Evolutionary conservation across 2,329 filamentous ascomycete genomes (phyloP).

Genomic region (Penicillium sp.): DNA sequence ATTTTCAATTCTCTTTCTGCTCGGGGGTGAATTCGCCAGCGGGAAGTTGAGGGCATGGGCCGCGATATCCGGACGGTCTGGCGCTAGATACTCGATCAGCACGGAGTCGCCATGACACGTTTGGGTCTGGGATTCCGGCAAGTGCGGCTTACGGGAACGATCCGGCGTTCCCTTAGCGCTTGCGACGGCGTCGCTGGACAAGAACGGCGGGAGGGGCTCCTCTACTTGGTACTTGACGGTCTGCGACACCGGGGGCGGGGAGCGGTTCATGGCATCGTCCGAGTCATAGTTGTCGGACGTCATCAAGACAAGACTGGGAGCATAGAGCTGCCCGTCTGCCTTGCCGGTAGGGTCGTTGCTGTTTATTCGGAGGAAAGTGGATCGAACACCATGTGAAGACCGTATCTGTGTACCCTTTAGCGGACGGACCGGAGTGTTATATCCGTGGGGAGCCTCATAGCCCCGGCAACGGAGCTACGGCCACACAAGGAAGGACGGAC

Average conservation of each 20-base stretch:
- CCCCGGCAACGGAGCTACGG: background rate
- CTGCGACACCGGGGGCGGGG: constrained; percentile 34
- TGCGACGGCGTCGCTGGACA: constrained; percentile 21
- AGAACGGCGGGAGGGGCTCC: constrained; percentile 35
- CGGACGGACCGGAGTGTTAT: background rate
- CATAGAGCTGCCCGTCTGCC: constrained; percentile 3
- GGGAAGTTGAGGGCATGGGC: constrained; percentile 51
- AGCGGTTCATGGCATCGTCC: constrained; percentile 37
- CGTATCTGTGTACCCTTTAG: background rate
- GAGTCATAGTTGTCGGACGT: constrained; percentile 40
- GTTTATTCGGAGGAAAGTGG: background rate
- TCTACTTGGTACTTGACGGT: constrained; percentile 31
- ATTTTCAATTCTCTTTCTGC: constrained; percentile 38
- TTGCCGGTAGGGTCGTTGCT: background rate
- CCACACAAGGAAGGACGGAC: background rate
- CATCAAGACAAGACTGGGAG: constrained; percentile 24
- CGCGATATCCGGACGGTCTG: constrained; percentile 63
- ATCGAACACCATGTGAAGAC: background rate
- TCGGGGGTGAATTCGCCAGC: constrained; percentile 31
- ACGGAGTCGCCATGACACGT: constrained; percentile 58
- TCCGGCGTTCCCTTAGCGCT: constrained; percentile 30
- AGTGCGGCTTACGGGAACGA: constrained; percentile 35
- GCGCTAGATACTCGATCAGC: constrained; percentile 61
- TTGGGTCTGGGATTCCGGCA: constrained; percentile 28
- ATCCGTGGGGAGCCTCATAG: background rate